Evolutionary conservation across 176 grass and related monocot genomes (phyloP).

Genomic region (Aegilops tauschii): DNA sequence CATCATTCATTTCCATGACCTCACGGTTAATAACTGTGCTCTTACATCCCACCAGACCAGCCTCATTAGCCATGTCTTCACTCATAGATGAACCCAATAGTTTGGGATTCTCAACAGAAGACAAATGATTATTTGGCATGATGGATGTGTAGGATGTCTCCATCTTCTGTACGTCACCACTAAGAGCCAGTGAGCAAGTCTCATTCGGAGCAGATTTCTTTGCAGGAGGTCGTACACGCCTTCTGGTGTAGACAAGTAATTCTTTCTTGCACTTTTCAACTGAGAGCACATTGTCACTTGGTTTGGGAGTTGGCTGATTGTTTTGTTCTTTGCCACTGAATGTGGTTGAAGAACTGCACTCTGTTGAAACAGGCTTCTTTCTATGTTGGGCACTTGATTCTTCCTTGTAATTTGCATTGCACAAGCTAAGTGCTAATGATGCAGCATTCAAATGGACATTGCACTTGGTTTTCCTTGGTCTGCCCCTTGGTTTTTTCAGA

Average conservation of each 20-base stretch:
- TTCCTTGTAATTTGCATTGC: slow-evolving; percentile 29
- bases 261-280: slow-evolving; percentile 33
- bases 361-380: slow-evolving; percentile 35
- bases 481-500: slow-evolving; percentile 16
- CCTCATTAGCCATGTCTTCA: slow-evolving; percentile 12
- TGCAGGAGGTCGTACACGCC: slow-evolving; percentile 12
- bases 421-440: slow-evolving; percentile 2
- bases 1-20: slow-evolving; percentile 20
- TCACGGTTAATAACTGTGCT: slow-evolving; percentile 17
- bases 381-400: slow-evolving; percentile 19
- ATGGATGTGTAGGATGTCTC: not conserved
- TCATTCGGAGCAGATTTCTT: slow-evolving; percentile 13
- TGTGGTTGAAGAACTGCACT: not conserved
- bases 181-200: not conserved
- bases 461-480: not conserved
- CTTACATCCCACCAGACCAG: slow-evolving; percentile 25
- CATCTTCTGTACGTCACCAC: slow-evolving; percentile 18
- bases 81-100: slow-evolving; percentile 16
- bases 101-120: slow-evolving; percentile 5
- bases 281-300: not conserved
- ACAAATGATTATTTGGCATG: not conserved
- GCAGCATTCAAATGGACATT: not conserved
- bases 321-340: slow-evolving; percentile 13
- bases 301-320: slow-evolving; percentile 7
- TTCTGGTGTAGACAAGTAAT: slow-evolving; percentile 17